Percentiles rank a stretch among this genome's conserved stretches.
Evolutionary conservation across 768 basidiomycete genomes (phyloP).

Genomic region (Leccinum imitatum): DNA sequence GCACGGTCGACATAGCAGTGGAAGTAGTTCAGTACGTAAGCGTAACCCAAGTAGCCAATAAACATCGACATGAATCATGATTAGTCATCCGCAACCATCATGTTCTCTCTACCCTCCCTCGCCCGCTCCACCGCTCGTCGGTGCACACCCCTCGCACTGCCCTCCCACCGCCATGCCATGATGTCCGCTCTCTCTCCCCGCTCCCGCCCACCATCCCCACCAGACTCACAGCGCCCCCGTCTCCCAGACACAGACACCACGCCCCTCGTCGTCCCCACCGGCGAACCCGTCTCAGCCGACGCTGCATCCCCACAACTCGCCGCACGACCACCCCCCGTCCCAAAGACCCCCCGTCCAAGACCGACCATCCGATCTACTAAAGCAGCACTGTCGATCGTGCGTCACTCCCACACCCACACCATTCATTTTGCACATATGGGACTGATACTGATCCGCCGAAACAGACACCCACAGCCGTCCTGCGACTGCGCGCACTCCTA

Average conservation of each 20-base stretch:
- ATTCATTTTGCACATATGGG: not conserved
- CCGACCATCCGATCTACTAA: conserved; percentile 70
- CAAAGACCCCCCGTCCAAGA: conserved; percentile 60
- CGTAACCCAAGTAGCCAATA: conserved; percentile 10
- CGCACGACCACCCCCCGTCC: conserved; percentile 68
- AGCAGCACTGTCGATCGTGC: conserved; percentile 77
- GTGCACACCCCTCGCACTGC: not conserved
- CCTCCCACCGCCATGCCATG: conserved; percentile 53
- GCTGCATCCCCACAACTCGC: conserved; percentile 70
- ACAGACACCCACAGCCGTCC: conserved; percentile 79
- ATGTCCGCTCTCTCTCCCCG: conserved; percentile 57
- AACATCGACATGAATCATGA: conserved; percentile 9
- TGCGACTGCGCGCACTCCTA: conserved; percentile 68
- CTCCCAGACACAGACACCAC: conserved; percentile 43
- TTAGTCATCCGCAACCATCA: conserved; percentile 28
- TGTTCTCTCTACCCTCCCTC: conserved; percentile 21
- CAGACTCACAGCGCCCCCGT: conserved; percentile 15
- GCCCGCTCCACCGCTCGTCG: conserved; percentile 9
- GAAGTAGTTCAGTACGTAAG: conserved; percentile 13
- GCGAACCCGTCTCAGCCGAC: conserved; percentile 49
- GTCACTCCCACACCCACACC: not conserved
- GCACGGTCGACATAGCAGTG: conserved; percentile 26
- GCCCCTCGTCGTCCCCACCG: conserved; percentile 49
- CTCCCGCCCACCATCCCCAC: conserved; percentile 27
- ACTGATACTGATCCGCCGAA: not conserved